Percentiles rank a stretch among this genome's conserved stretches.
Evolutionary conservation across 1,139 yeast genomes (phyloP).

Genomic region (Pneumocystis sp.): DNA sequence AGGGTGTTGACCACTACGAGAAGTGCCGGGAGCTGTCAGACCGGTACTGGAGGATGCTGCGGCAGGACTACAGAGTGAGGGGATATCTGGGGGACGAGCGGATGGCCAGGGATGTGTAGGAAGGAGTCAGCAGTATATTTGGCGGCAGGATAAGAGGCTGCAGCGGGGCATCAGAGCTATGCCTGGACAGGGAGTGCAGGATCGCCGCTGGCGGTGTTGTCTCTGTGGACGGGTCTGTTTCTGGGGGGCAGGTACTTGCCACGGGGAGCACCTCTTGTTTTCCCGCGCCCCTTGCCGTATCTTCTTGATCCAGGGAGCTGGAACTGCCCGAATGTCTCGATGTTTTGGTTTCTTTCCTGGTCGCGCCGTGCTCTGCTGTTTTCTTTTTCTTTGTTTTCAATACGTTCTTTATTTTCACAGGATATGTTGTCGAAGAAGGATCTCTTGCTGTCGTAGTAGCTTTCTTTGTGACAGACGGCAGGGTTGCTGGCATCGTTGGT

Average conservation of each 20-base stretch:
- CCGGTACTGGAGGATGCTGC: not conserved
- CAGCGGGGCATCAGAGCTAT: not conserved
- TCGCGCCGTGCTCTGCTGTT: conserved; percentile 30
- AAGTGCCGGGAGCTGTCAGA: conserved; percentile 17
- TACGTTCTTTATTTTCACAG: conserved; percentile 14
- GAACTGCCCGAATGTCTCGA: conserved; percentile 53
- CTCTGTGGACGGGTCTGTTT: not conserved
- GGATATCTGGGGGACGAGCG: not conserved
- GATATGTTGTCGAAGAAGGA: conserved; percentile 46
- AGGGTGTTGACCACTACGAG: conserved; percentile 18
- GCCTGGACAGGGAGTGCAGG: not conserved
- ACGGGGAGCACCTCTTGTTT: conserved; percentile 24
- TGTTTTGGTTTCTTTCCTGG: conserved; percentile 45
- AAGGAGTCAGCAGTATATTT: too few relatives aligned
- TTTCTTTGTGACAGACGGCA: conserved; percentile 57
- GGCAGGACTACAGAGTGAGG: not conserved
- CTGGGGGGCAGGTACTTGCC: conserved; percentile 16
- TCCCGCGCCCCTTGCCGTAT: conserved; percentile 24
- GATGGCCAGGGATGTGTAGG: not conserved
- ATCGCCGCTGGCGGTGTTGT: not conserved
- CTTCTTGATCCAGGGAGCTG: conserved; percentile 21
- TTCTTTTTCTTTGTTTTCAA: conserved; percentile 13
- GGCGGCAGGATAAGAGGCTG: too few relatives aligned
- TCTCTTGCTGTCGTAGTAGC: conserved; percentile 36
- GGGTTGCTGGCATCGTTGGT: conserved; percentile 39